Base-by-base conservation (phyloP, 2,329 filamentous ascomycete genomes). In the Pestalotiopsis sp. region DNA sequence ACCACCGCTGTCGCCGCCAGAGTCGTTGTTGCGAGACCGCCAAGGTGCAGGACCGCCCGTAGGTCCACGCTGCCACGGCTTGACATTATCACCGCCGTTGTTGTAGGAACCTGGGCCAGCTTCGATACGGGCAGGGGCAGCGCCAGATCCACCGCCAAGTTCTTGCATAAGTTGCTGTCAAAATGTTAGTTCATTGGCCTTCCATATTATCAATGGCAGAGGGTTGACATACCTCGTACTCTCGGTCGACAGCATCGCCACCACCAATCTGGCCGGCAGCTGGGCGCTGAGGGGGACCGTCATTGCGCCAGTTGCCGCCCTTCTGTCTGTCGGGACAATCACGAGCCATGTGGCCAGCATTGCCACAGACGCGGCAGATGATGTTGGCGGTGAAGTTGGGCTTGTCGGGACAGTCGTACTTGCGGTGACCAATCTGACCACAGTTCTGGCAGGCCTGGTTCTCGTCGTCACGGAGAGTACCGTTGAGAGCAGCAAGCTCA, bases 401-500 rank as follows among this genome's bases (percentile, higher is more conserved):
- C 81, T 96, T 93, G 83, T 99, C 94, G 14, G 96, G 96, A 76
- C 96, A 99, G 80, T 99, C 96, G 80, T 98, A 98, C 83, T 99
- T 99, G 82, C 96, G 92, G 82, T 99, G 96, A 70, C 96, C 96
- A 73, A 99, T 99, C 87, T 98, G 94, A 75, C 96, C 96, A 82
- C 93, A 99, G 86, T 99, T 99, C 85, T 99, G 96, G 83, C 96
- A 99, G 73, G 96, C 96, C 81, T 99, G 96, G 82, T 99, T 99
- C 81, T 99, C 96, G 77, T 99, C 96, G 79, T 99, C 96, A 85
- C 96, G 95, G 23, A 99, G 91, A 9, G 96, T 99, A 89, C 96
- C 96, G 90, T 99, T 99, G 76, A 99, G 92, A 31, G 96, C 94
- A 58, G 96, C 96, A 73, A 99, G 93, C 82, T 99, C 96, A 82